These are phyloP conservation scores for Curvularia hawaiiensis DNA, from an alignment of 2,329 filamentous ascomycete species.

Conservation along the genomic window DNA sequence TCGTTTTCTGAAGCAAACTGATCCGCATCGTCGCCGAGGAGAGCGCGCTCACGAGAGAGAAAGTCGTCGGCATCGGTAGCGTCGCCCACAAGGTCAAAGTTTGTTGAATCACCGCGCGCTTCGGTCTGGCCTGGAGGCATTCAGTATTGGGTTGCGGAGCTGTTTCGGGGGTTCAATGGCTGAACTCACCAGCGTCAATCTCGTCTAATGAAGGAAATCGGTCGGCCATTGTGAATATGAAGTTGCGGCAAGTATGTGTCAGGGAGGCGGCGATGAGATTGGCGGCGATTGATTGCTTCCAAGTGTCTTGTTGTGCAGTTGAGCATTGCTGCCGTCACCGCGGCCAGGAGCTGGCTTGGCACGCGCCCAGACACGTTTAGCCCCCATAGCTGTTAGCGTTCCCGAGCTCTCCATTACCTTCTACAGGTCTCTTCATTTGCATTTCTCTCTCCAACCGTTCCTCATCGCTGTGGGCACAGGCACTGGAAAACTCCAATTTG, in stretches of 20 bases:
- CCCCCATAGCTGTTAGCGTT: slow-evolving; percentile 29
- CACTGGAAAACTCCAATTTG: slow-evolving; percentile 15
- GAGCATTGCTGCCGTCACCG: slow-evolving; percentile 17
- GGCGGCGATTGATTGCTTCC: slow-evolving; percentile 28
- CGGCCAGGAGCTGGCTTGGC: slow-evolving; percentile 25
- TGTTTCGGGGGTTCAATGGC: slow-evolving; percentile 28
- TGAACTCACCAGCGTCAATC: slow-evolving; percentile 55
- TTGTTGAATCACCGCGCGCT: slow-evolving; percentile 58
- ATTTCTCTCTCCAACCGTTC: slow-evolving; percentile 18
- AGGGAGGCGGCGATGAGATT: slow-evolving; percentile 6
- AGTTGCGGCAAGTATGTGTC: slow-evolving; percentile 1
- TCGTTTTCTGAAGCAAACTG: slow-evolving; percentile 84
- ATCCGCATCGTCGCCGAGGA: slow-evolving; percentile 89
- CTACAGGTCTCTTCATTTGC: slow-evolving; percentile 18
- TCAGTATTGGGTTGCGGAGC: slow-evolving; percentile 32
- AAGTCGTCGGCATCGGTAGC: slow-evolving; percentile 78
- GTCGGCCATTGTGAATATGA: slow-evolving; percentile 52
- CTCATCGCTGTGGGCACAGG: slow-evolving; percentile 26
- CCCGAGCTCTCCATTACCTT: slow-evolving; percentile 22
- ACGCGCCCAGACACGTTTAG: slow-evolving; percentile 27
- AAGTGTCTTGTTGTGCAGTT: slow-evolving; percentile 20
- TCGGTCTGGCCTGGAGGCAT: slow-evolving; percentile 66
- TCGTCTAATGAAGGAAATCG: slow-evolving; percentile 59
- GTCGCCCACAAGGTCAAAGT: slow-evolving; percentile 57
- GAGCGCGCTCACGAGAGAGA: slow-evolving; percentile 85